Evolutionary conservation across 2,329 filamentous ascomycete genomes (phyloP), one percentile per base, ranked within the genome.

Genomic region (Chaetomiaceae sp.): DNA sequence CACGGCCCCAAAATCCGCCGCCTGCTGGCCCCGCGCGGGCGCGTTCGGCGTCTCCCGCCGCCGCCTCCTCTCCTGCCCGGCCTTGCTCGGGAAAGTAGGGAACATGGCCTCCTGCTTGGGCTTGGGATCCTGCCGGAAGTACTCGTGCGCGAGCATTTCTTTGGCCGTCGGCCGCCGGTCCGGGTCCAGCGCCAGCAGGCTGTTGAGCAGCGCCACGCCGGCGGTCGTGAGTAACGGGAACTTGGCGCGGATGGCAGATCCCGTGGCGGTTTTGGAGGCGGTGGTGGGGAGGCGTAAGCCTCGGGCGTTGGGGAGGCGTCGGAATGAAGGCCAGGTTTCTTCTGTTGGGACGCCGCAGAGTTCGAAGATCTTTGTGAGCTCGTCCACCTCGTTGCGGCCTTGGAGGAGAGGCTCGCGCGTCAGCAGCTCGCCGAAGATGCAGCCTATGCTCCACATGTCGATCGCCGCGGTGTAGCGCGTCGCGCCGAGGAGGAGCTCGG

Each of bases 391-490:
- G 71, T 95, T 96, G 66, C 85, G 87, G 46, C 91, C 92, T 64
- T 90, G 89, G 1, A 99, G 76, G 2, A 97, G 69, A 0, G 92
- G 90, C 58, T 91, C 85, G 58, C 89, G 87, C 33, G 83, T 85
- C 19, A 97, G 77, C 3, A 99, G 80, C 73, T 99, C 94, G 57
- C 86, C 92, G 66, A 99, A 95, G 65, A 99, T 91, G 72, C 94
- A 97, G 12, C 94, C 94, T 3, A 97, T 76, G 71, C 88, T 95
- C 94, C 94, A 99, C 80, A 97, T 88, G 72, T 97, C 94, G 63
- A 97, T 79, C 56, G 88, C 82, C 1, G 79, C 74, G 55, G 80
- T 85, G 72, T 99, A 99, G 15, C 78, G 79, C 33, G 81, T 80
- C 0, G 88, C 77, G 6, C 94, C 94, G 3, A 97, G 83, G 2